Percentiles rank a stretch among this genome's conserved stretches.
Conservation (phyloP, 352 stramenopile genomes). For the Thraustochytrium striatum region DNA sequence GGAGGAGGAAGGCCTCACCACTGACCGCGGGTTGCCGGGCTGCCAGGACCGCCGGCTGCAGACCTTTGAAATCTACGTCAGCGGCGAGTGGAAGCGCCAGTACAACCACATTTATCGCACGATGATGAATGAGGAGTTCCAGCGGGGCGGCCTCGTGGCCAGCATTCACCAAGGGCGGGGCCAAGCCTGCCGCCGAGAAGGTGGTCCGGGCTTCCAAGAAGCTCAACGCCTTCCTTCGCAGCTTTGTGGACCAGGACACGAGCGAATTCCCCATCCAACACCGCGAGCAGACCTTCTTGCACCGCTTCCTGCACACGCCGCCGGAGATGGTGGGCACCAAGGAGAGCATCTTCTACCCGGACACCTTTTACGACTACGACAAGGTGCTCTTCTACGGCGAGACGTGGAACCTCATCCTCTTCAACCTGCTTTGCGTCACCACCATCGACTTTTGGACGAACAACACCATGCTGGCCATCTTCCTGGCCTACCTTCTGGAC, state of each 20-base stretch:
- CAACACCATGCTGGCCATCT: slow-evolving; percentile 16
- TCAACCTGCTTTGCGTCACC: slow-evolving; percentile 72
- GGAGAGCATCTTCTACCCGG: slow-evolving; percentile 61
- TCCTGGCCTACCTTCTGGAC: slow-evolving; percentile 32
- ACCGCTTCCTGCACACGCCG: slow-evolving; percentile 65
- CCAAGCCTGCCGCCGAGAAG: slow-evolving; percentile 44
- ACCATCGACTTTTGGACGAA: slow-evolving; percentile 54
- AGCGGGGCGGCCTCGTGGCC: slow-evolving; percentile 59
- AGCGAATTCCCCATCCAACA: slow-evolving; percentile 71
- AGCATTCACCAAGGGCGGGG: slow-evolving; percentile 8
- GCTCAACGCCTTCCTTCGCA: slow-evolving; percentile 70
- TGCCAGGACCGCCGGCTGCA: slow-evolving; percentile 74
- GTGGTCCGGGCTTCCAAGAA: slow-evolving; percentile 56
- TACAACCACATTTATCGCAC: slow-evolving; percentile 43
- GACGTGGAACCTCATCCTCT: slow-evolving; percentile 77
- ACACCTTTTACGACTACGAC: slow-evolving; percentile 59
- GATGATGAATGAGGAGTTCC: slow-evolving; percentile 58
- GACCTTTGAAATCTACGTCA: slow-evolving; percentile 65
- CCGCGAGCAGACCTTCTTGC: slow-evolving; percentile 68
- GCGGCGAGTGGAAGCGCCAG: slow-evolving; percentile 39
- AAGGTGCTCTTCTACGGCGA: slow-evolving; percentile 67
- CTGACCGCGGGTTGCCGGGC: slow-evolving; percentile 73
- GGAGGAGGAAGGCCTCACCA: slow-evolving; percentile 75
- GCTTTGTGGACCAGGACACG: slow-evolving; percentile 74
- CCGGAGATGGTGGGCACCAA: slow-evolving; percentile 67